These are phyloP conservation scores for Nemania bipapillata DNA, from an alignment of 2,329 filamentous ascomycete species.

Conservation along the genomic window DNA sequence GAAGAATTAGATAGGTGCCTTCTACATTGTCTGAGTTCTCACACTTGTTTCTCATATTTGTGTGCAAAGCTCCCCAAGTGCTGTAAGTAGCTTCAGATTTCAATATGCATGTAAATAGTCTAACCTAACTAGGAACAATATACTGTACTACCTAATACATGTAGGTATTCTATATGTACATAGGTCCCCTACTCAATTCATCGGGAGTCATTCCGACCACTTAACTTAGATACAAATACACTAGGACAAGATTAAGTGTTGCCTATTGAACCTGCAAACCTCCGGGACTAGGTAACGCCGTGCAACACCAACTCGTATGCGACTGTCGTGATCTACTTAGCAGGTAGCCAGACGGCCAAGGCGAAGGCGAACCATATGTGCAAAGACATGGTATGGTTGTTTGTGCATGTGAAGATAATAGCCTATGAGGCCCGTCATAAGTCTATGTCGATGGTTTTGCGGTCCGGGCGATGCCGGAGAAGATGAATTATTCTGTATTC, in stretches of 20 bases:
- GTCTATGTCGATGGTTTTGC: slow-evolving; percentile 2
- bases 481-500: too few relatives aligned
- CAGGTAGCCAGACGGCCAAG: slow-evolving; percentile 24
- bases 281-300: slow-evolving; percentile 14
- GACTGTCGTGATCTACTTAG: slow-evolving; percentile 14
- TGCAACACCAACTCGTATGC: slow-evolving; percentile 32
- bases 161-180: not conserved
- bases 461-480: slow-evolving; percentile 47
- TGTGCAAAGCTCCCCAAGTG: too few relatives aligned
- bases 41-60: too few relatives aligned
- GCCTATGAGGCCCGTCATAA: slow-evolving; percentile 15
- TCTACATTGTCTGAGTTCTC: too few relatives aligned
- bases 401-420: slow-evolving; percentile 16
- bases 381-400: too few relatives aligned
- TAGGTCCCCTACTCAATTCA: too few relatives aligned
- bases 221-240: not conserved
- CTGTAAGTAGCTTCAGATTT: too few relatives aligned
- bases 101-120: too few relatives aligned
- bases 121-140: too few relatives aligned
- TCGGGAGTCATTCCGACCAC: too few relatives aligned
- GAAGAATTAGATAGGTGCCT: too few relatives aligned
- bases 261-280: slow-evolving; percentile 8
- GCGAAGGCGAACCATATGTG: slow-evolving; percentile 26
- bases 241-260: not conserved
- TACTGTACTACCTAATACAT: not conserved